These are phyloP conservation scores for Boletus edulis DNA, from an alignment of 768 basidiomycete genomes.

Conservation along the genomic window DNA sequence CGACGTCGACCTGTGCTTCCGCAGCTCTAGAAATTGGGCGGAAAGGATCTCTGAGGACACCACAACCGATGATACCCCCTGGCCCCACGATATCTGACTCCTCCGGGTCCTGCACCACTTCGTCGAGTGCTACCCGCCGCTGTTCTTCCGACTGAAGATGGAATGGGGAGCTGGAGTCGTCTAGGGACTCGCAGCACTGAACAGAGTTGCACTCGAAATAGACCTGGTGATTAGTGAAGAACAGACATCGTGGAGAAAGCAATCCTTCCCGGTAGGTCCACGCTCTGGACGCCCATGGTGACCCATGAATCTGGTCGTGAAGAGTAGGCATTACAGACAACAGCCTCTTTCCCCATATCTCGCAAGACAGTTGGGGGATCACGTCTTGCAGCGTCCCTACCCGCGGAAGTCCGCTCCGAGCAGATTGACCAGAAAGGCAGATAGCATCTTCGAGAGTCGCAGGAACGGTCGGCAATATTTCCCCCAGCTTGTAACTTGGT, in stretches of 20 bases:
- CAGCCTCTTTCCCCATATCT: constrained; percentile 3
- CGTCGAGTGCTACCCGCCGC: neutral
- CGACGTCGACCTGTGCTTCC: neutral
- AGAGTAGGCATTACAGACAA: constrained; percentile 13
- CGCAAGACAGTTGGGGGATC: constrained; percentile 9
- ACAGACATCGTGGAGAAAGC: constrained; percentile 13
- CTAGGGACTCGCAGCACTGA: constrained; percentile 12
- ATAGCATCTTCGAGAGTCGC: constrained; percentile 19
- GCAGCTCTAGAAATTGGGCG: neutral
- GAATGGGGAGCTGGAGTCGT: constrained; percentile 13
- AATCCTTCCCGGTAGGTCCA: constrained; percentile 21
- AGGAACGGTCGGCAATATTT: constrained; percentile 8
- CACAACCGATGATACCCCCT: neutral
- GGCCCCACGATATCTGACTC: neutral
- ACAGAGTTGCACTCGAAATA: constrained; percentile 17
- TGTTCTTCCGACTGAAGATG: constrained; percentile 5
- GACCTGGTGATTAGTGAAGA: constrained; percentile 21
- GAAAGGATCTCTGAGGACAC: constrained; percentile 10
- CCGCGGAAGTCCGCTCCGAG: constrained; percentile 12
- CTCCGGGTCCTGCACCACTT: neutral
- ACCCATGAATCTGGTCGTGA: constrained; percentile 1
- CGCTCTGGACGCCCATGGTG: constrained; percentile 11
- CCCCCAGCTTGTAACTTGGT: constrained; percentile 7
- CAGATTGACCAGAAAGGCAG: constrained; percentile 2
- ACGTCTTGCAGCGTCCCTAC: constrained; percentile 7